Percentiles rank a stretch among this genome's conserved stretches.
Evolutionary conservation across 163 green algal species (phyloP).

Genomic region (Scenedesmus sp.): DNA sequence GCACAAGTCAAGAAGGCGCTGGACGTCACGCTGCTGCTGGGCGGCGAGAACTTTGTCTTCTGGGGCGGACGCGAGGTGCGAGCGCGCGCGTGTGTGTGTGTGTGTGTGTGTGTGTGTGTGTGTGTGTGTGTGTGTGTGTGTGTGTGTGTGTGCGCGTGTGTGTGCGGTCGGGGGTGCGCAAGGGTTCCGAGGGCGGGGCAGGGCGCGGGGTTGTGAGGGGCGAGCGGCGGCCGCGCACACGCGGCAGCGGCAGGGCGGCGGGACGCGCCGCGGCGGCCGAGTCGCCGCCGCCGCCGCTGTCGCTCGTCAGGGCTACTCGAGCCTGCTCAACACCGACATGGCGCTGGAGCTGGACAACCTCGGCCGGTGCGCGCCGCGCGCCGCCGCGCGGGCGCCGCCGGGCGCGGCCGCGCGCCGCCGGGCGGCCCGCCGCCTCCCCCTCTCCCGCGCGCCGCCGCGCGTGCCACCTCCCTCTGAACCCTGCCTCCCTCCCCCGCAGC

Average conservation of each 20-base stretch:
- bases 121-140: not conserved
- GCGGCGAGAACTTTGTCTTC: constrained; percentile 77
- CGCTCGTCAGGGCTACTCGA: constrained; percentile 79
- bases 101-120: not conserved
- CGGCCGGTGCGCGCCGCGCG: constrained; percentile 42
- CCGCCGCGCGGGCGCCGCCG: no score
- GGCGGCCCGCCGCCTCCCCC: no score
- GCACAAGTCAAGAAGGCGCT: constrained; percentile 78
- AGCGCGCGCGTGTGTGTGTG: not conserved
- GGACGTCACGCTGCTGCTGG: constrained; percentile 68
- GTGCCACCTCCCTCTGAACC: no score
- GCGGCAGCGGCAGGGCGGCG: no score
- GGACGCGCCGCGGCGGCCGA: no score
- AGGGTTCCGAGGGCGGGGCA: no score
- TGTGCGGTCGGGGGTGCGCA: no score
- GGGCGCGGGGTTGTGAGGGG: no score
- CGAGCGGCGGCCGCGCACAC: no score
- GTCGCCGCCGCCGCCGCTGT: no score
- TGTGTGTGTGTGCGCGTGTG: not conserved
- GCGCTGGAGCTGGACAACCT: constrained; percentile 72
- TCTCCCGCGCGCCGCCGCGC: no score
- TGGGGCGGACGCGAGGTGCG: constrained; percentile 74
- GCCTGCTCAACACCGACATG: constrained; percentile 81
- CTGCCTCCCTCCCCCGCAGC: constrained; percentile 2
- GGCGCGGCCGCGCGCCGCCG: no score